phyloP scores from a whole-genome alignment of 495 filamentous ascomycete genomes.

The Daldinia childiae region DNA sequence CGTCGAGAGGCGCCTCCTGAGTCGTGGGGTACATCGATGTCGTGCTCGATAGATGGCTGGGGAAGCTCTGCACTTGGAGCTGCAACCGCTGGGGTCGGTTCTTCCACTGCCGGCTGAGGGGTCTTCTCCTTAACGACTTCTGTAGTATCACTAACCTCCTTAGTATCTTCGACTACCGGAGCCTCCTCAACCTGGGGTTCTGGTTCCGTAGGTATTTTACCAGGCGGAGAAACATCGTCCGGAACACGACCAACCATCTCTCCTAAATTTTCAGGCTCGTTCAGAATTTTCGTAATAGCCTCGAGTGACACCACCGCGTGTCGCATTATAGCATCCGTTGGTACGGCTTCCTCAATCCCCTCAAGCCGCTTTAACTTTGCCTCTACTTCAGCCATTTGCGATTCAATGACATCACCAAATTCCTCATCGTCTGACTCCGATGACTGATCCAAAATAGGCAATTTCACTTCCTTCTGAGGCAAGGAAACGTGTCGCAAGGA shows the following conservation, averaged over 20 bases:
- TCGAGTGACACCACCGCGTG: conserved; percentile 50
- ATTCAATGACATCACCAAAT: conserved; percentile 60
- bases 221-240: conserved; percentile 40
- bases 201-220: conserved; percentile 47
- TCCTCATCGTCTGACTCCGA: conserved; percentile 64
- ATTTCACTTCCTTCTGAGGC: conserved; percentile 43
- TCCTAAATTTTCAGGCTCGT: conserved; percentile 44
- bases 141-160: conserved; percentile 41
- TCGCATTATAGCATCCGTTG: conserved; percentile 40
- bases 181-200: conserved; percentile 54
- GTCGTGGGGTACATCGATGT: conserved; percentile 35
- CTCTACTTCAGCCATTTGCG: conserved; percentile 55
- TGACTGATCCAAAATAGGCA: conserved; percentile 46
- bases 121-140: conserved; percentile 37
- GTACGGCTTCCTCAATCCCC: conserved; percentile 40
- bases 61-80: conserved; percentile 31
- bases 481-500: conserved; percentile 35
- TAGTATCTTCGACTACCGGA: conserved; percentile 44
- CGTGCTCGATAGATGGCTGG: conserved; percentile 42
- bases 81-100: conserved; percentile 33
- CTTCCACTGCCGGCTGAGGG: conserved; percentile 26
- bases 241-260: conserved; percentile 51
- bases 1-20: conserved; percentile 26
- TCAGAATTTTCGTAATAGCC: conserved; percentile 48
- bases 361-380: conserved; percentile 53